Evolutionary conservation across 1,284 basidiomycete species (phyloP).

Genomic region (Gymnopus androsaceus): DNA sequence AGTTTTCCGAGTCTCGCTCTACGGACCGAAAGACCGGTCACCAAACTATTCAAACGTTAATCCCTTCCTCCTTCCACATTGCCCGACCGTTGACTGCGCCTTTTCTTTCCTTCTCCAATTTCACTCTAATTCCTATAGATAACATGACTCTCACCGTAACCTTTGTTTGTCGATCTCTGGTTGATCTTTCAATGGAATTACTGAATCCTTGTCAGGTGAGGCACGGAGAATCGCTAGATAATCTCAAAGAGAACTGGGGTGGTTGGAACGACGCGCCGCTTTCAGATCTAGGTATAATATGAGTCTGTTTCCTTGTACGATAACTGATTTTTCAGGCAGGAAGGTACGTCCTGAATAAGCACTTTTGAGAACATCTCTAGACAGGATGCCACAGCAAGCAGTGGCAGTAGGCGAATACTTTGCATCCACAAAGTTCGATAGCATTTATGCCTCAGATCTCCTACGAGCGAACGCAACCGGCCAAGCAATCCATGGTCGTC

Average conservation of each 20-base stretch:
- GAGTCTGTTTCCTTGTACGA: slow-evolving; percentile 1
- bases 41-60: too few relatives aligned
- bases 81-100: neutral
- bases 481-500: slow-evolving; percentile 53
- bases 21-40: too few relatives aligned
- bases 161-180: slow-evolving; percentile 17
- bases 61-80: too few relatives aligned
- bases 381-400: slow-evolving; percentile 60
- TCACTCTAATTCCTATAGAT: too few relatives aligned
- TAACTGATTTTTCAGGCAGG: slow-evolving; percentile 25
- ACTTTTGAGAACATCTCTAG: neutral
- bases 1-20: too few relatives aligned
- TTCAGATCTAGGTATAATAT: slow-evolving; percentile 61
- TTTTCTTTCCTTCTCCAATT: neutral
- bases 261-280: slow-evolving; percentile 82
- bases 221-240: slow-evolving; percentile 76
- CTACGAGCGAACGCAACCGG: slow-evolving; percentile 73
- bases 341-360: slow-evolving; percentile 24
- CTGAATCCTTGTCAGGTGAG: slow-evolving; percentile 48
- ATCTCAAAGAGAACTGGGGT: slow-evolving; percentile 62
- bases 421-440: slow-evolving; percentile 52
- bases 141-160: slow-evolving; percentile 14
- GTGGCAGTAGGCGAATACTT: slow-evolving; percentile 67
- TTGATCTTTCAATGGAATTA: neutral
- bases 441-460: slow-evolving; percentile 77